Conservation (phyloP, 2,329 filamentous ascomycete species). For the Lachnellula cervina region DNA sequence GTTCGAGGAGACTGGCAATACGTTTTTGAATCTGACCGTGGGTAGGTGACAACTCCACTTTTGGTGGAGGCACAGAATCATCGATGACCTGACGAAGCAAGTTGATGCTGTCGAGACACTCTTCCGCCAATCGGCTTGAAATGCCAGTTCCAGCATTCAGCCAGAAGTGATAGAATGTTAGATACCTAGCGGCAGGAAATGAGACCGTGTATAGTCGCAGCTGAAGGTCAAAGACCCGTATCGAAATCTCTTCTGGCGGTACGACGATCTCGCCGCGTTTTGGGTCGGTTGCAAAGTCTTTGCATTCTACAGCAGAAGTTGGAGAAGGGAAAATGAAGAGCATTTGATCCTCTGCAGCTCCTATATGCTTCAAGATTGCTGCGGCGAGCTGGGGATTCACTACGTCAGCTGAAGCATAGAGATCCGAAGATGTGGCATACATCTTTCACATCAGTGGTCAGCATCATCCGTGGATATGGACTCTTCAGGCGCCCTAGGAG, state of each 20-base stretch:
- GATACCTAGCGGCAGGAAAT: constrained; percentile 35
- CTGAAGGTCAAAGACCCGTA: constrained; percentile 17
- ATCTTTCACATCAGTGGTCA: constrained; percentile 20
- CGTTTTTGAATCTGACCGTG: constrained; percentile 38
- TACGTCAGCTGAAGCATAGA: background rate
- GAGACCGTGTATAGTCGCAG: constrained; percentile 41
- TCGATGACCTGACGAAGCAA: constrained; percentile 31
- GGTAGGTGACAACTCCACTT: constrained; percentile 29
- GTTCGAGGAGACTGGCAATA: constrained; percentile 39
- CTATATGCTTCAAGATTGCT: constrained; percentile 7
- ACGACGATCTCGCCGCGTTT: constrained; percentile 9
- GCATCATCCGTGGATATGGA: constrained; percentile 22
- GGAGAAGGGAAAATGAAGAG: constrained; percentile 16
- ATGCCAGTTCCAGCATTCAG: constrained; percentile 42
- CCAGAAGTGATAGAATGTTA: constrained; percentile 41
- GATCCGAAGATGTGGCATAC: constrained; percentile 8
- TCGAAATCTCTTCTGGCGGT: constrained; percentile 10
- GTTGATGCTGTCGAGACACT: constrained; percentile 37
- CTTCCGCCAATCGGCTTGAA: constrained; percentile 42
- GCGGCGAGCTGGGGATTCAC: constrained; percentile 1
- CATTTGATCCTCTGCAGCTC: constrained; percentile 5
- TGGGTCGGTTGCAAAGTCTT: constrained; percentile 13
- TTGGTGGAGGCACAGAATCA: constrained; percentile 34
- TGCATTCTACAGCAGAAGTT: constrained; percentile 15
- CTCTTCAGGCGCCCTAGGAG: constrained; percentile 16